These are phyloP conservation scores for Amniculicola lignicola DNA, from an alignment of 495 filamentous ascomycete genomes.

Conservation along the genomic window DNA sequence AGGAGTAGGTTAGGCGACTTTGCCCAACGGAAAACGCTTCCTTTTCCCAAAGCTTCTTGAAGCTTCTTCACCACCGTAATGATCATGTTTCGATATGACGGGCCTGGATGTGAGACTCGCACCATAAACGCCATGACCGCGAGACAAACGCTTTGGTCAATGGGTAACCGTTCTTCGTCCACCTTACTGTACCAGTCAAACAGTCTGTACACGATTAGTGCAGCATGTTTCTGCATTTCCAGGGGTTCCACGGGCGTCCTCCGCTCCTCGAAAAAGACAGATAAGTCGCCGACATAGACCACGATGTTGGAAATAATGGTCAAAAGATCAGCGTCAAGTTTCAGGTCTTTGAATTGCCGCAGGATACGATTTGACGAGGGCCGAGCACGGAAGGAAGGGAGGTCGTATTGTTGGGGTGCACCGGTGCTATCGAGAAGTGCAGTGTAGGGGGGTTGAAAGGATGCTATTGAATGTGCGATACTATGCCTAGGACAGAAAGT, in stretches of 20 bases:
- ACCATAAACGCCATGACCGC: constrained; percentile 22
- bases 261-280: constrained; percentile 21
- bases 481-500: constrained; percentile 21
- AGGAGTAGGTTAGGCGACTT: constrained; percentile 23
- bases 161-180: constrained; percentile 1
- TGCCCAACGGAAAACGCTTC: constrained; percentile 16
- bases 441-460: constrained; percentile 29
- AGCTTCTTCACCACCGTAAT: constrained; percentile 21
- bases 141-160: constrained; percentile 32
- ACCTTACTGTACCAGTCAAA: constrained; percentile 26
- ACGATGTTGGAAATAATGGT: constrained; percentile 20
- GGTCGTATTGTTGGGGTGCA: constrained; percentile 20
- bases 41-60: constrained; percentile 6
- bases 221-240: constrained; percentile 31
- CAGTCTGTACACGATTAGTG: constrained; percentile 23
- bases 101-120: constrained; percentile 7
- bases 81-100: constrained; percentile 12
- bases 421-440: constrained; percentile 25
- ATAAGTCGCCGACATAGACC: constrained; percentile 19
- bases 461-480: constrained; percentile 23
- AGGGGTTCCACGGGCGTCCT: constrained; percentile 29
- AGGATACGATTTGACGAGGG: constrained; percentile 18
- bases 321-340: constrained; percentile 19
- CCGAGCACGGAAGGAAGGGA: constrained; percentile 17
- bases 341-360: constrained; percentile 17